Evolutionary conservation across 441 rosid genomes (phyloP).

Genomic region (Pelargonium hybrid): DNA sequence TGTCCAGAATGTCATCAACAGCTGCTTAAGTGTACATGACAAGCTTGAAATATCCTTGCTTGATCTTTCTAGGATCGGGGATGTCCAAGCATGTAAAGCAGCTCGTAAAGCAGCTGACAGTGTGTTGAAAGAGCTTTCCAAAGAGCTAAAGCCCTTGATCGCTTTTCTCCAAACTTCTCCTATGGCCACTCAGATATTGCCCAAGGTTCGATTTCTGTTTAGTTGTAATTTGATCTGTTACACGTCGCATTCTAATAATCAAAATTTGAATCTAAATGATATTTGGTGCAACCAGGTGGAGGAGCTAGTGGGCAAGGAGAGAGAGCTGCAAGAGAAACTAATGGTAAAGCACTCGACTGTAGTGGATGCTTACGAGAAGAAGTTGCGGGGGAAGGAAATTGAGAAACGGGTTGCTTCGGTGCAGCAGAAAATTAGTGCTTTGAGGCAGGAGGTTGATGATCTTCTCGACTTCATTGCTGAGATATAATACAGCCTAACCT

Average conservation of each 20-base stretch:
- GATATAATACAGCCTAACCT: conserved; percentile 19
- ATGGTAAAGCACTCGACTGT: conserved; percentile 65
- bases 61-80: conserved; percentile 86
- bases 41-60: conserved; percentile 79
- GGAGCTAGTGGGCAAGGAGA: conserved; percentile 69
- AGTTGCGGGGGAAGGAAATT: conserved; percentile 51
- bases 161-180: conserved; percentile 62
- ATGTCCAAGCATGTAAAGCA: conserved; percentile 81
- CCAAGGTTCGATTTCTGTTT: conserved; percentile 44
- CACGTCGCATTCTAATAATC: background rate
- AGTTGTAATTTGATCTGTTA: background rate
- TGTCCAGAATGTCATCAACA: conserved; percentile 43
- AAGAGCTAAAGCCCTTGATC: conserved; percentile 55
- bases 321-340: conserved; percentile 73
- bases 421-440: conserved; percentile 52
- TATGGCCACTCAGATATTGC: conserved; percentile 53
- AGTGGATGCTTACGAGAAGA: conserved; percentile 67
- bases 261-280: background rate
- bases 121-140: conserved; percentile 60
- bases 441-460: conserved; percentile 80
- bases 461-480: conserved; percentile 68
- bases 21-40: conserved; percentile 56
- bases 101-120: conserved; percentile 73
- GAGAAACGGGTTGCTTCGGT: conserved; percentile 59
- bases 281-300: conserved; percentile 41